phyloP scores from a whole-genome alignment of 2,329 filamentous ascomycete genomes.

The Trichoderma koningii region DNA sequence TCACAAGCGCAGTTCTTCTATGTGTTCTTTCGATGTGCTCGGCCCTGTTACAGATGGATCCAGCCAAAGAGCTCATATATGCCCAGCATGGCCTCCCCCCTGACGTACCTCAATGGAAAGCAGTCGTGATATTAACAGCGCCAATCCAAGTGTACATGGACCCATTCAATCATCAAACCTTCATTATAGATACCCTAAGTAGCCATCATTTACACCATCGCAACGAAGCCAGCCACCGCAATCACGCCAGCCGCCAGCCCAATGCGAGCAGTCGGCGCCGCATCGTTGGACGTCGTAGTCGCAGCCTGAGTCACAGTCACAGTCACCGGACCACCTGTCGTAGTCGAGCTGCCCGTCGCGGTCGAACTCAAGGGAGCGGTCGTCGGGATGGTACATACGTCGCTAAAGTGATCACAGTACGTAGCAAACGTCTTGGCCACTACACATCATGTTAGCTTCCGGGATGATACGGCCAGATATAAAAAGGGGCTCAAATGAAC shows the following conservation, averaged over 20 bases:
- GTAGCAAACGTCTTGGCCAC: conserved; percentile 37
- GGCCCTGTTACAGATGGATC: neutral
- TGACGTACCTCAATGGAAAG: neutral
- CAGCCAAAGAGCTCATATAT: neutral
- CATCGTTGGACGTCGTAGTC: conserved; percentile 15
- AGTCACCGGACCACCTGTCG: neutral
- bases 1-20: neutral
- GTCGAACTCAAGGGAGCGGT: conserved; percentile 16
- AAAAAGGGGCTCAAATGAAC: neutral
- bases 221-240: neutral
- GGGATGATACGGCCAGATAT: neutral
- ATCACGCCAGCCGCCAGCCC: neutral
- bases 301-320: conserved; percentile 9
- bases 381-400: conserved; percentile 34
- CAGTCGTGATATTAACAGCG: neutral
- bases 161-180: neutral
- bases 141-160: neutral
- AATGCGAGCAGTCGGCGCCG: conserved; percentile 1
- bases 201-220: neutral
- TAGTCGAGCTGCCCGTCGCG: neutral
- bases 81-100: neutral
- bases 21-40: neutral
- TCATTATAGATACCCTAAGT: neutral
- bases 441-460: conserved; percentile 18
- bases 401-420: conserved; percentile 38